A percentile compares a stretch with the other conserved stretches of the same genome.
These are phyloP conservation scores for Perilla frutescens DNA, from an alignment of 257 asterid species.

Conservation along the genomic window DNA sequence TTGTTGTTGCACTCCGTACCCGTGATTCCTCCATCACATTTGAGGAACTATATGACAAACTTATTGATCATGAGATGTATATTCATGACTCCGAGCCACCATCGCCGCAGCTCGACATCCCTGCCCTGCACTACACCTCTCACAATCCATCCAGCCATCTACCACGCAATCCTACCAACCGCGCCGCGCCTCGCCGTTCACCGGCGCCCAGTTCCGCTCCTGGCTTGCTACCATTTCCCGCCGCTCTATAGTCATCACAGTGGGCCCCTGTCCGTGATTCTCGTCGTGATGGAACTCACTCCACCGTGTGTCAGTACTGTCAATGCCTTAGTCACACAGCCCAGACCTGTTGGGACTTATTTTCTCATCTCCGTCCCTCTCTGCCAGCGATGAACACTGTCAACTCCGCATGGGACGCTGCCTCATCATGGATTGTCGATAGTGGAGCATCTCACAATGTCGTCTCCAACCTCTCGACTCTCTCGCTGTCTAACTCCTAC, in stretches of 20 bases:
- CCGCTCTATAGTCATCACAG: too few species aligned
- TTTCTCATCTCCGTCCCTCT: too few species aligned
- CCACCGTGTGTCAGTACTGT: too few species aligned
- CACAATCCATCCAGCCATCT: too few species aligned
- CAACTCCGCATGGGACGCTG: too few species aligned
- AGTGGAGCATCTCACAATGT: background rate
- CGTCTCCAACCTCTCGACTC: background rate
- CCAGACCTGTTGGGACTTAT: too few species aligned
- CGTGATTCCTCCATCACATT: background rate
- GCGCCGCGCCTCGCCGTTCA: background rate
- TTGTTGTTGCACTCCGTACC: background rate
- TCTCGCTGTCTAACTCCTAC: background rate
- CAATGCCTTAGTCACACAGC: too few species aligned
- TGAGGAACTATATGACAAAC: background rate
- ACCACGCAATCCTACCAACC: background rate
- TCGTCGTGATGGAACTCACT: too few species aligned
- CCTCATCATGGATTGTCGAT: background rate
- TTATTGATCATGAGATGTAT: background rate
- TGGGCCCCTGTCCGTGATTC: too few species aligned
- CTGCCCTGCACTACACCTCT: background rate
- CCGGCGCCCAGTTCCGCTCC: background rate
- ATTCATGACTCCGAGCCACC: background rate
- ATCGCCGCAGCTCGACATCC: background rate
- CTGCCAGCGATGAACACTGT: too few species aligned
- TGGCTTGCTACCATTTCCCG: too few species aligned